Evolutionary conservation across 2,329 filamentous ascomycete species (phyloP).

Genomic region (Diaporthe humulicola): DNA sequence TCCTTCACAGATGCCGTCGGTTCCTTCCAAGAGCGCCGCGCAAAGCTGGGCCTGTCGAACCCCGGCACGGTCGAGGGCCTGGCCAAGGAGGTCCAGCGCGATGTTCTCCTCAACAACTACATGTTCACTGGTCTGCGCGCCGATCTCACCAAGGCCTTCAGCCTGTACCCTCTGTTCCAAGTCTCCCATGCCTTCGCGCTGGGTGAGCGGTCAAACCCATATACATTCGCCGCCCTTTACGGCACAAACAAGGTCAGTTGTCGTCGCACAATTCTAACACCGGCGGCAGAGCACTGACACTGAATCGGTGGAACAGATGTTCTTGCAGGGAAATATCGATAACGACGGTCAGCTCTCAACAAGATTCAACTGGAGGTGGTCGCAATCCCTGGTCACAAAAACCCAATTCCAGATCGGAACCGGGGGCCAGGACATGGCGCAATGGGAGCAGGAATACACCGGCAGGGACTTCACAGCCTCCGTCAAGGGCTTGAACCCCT

Average conservation of each 20-base stretch:
- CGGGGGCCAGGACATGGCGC: slow-evolving; percentile 85
- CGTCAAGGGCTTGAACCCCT: slow-evolving; percentile 96
- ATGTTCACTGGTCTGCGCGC: slow-evolving; percentile 97
- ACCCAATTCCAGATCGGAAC: slow-evolving; percentile 87
- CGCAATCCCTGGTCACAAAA: slow-evolving; percentile 84
- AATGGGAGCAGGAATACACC: slow-evolving; percentile 95
- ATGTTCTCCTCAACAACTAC: slow-evolving; percentile 95
- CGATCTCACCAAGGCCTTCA: slow-evolving; percentile 96
- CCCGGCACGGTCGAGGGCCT: slow-evolving; percentile 90
- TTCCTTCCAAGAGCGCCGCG: slow-evolving; percentile 87
- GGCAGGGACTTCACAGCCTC: slow-evolving; percentile 94
- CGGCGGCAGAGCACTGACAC: slow-evolving; percentile 6
- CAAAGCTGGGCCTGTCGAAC: slow-evolving; percentile 89
- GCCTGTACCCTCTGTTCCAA: slow-evolving; percentile 93
- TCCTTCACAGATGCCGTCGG: slow-evolving; percentile 82
- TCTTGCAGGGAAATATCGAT: slow-evolving; percentile 95
- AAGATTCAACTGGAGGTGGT: slow-evolving; percentile 95
- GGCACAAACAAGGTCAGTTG: slow-evolving; percentile 87
- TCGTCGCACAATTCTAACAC: slow-evolving; percentile 36
- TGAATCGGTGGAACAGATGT: slow-evolving; percentile 71
- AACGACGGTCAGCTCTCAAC: slow-evolving; percentile 90
- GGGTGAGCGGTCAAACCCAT: slow-evolving; percentile 93
- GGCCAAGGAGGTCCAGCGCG: slow-evolving; percentile 91
- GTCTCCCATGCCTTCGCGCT: slow-evolving; percentile 97
- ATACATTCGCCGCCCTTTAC: slow-evolving; percentile 94